Evolutionary conservation across 1,284 basidiomycete genomes (phyloP), one percentile per base, ranked within the genome.

Genomic region (Ustilago nuda): DNA sequence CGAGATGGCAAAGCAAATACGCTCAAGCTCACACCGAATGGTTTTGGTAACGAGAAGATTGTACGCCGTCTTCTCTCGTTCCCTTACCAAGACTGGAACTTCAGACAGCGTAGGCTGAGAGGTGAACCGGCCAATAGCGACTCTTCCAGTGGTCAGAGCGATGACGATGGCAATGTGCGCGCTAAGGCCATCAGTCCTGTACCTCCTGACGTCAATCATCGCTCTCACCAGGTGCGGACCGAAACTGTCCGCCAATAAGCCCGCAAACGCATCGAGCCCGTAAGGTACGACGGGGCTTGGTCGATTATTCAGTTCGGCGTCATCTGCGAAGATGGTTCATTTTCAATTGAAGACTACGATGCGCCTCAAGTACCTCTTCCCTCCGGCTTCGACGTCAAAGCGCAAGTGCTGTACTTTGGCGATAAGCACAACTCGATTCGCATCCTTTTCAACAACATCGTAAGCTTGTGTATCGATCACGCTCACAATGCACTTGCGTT

Each of bases 361-460:
- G 11, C 27, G 17, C 62, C 55, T 2, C 45, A 41, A 2, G 6
- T 13, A 2, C 61, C 65, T 4, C 43, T 68, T 11, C 66, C 71
- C 1, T 63, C 65, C 11, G 71, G 61, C 7, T 64, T 73, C 9
- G 66, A 68, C 37, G 48, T 52, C 35, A 61, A 64, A 23, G 46
- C 50, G 7, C 61, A 68, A 43, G 62, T 61, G 8, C 37, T 68
- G 17, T 54, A 43, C 48, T 68, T 73, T 51, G 71, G 71, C 37
- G 54, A 73, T 51, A 58, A 57, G 43, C 35, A 53, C 36, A 64
- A 73, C 41, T 63, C 56, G 12, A 62, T 73, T 15, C 61, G 66
- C 15, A 73, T 73, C 23, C 58, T 73, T 3, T 73, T 68, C 66
- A 73, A 73, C 61, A 64, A 68, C 39, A 62, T 73, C 35, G 61